Percentiles rank a stretch among this genome's conserved stretches.
Evolutionary conservation across 148 eudicot species (phyloP).

Genomic region (Tetragonia tetragonoides): DNA sequence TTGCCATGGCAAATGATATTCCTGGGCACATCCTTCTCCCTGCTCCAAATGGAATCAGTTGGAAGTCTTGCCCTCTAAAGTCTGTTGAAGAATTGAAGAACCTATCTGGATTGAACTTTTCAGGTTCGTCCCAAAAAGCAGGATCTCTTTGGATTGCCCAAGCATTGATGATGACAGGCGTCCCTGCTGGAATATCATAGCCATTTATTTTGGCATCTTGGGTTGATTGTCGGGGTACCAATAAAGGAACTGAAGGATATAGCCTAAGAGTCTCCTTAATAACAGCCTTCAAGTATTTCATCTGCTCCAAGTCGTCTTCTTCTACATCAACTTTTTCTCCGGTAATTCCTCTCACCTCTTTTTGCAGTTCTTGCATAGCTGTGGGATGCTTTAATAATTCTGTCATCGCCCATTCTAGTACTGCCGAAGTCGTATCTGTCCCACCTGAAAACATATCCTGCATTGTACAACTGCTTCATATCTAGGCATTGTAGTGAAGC

Average conservation of each 20-base stretch:
- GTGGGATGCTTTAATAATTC: conserved; percentile 59
- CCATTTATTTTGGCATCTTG: conserved; percentile 27
- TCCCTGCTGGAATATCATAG: conserved; percentile 29
- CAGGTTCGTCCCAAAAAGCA: conserved; percentile 33
- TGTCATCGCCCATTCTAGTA: conserved; percentile 60
- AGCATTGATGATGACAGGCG: conserved; percentile 29
- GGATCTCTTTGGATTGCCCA: conserved; percentile 41
- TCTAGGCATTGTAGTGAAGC: not conserved
- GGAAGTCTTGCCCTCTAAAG: conserved; percentile 31
- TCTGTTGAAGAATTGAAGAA: conserved; percentile 32
- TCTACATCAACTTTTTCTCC: conserved; percentile 14
- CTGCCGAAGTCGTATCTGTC: conserved; percentile 55
- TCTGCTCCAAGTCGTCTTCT: conserved; percentile 33
- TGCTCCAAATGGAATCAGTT: conserved; percentile 39
- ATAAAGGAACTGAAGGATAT: conserved; percentile 35
- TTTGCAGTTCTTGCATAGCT: conserved; percentile 40
- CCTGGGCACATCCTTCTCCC: conserved; percentile 43
- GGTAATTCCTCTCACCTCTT: conserved; percentile 28
- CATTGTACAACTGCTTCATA: not conserved
- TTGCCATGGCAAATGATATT: conserved; percentile 30
- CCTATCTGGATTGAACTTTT: conserved; percentile 31
- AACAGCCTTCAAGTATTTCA: conserved; percentile 38
- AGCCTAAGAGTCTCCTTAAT: conserved; percentile 36
- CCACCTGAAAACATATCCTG: conserved; percentile 58
- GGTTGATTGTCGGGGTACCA: conserved; percentile 25